These are phyloP conservation scores for Chaetomiaceae sp. DNA, from an alignment of 2,329 filamentous ascomycete species.

Conservation along the genomic window DNA sequence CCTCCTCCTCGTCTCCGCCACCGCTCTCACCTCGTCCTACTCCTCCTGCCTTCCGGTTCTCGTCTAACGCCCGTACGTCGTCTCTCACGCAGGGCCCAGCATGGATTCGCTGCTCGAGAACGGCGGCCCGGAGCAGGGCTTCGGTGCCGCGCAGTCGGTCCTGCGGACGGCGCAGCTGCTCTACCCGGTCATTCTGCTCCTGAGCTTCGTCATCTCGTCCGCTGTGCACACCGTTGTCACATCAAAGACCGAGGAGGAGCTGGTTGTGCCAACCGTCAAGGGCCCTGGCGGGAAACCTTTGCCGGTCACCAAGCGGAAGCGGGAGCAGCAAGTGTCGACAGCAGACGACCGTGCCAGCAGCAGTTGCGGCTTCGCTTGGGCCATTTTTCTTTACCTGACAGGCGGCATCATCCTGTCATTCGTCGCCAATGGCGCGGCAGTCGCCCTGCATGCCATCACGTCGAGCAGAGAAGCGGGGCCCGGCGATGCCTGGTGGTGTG, in stretches of 20 bases:
- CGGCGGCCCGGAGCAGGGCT: conserved; percentile 11
- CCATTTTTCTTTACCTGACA: conserved; percentile 71
- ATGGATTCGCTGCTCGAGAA: conserved; percentile 22
- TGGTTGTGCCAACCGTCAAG: conserved; percentile 46
- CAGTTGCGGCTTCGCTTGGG: conserved; percentile 64
- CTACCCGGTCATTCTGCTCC: conserved; percentile 50
- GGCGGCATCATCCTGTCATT: conserved; percentile 69
- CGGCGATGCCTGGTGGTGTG: conserved; percentile 71
- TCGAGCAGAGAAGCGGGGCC: conserved; percentile 42
- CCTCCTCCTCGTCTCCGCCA: background rate
- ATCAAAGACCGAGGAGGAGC: conserved; percentile 46
- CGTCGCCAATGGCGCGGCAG: conserved; percentile 66
- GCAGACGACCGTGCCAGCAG: conserved; percentile 48
- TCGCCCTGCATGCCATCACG: conserved; percentile 69
- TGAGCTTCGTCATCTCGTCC: conserved; percentile 47
- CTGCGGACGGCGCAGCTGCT: conserved; percentile 46
- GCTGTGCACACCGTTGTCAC: conserved; percentile 51
- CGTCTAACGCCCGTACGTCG: conserved; percentile 12
- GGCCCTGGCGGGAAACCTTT: conserved; percentile 89
- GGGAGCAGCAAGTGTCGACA: conserved; percentile 19
- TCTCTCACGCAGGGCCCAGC: conserved; percentile 20
- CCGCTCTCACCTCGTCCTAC: background rate
- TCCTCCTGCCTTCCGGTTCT: background rate
- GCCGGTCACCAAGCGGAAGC: conserved; percentile 57
- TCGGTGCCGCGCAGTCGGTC: conserved; percentile 36